A percentile compares a stretch with the other conserved stretches of the same genome.
Evolutionary conservation across 305 asterid species (phyloP).

Genomic region (Ilex paraguariensis): DNA sequence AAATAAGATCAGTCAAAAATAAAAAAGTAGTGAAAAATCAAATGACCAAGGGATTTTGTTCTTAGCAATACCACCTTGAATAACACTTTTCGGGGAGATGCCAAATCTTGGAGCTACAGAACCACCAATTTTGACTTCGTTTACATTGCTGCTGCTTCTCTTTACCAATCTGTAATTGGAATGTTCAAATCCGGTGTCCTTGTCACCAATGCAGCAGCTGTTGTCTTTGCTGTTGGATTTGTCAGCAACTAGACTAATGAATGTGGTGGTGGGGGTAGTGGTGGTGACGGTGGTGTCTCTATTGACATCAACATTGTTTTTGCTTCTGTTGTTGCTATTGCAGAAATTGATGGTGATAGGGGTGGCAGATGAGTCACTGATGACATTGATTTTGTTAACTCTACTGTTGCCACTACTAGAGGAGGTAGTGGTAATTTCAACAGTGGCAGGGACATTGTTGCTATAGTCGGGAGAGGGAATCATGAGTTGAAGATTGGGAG

Average conservation of each 20-base stretch:
- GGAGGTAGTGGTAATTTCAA: constrained; percentile 8
- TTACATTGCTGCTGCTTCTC: constrained; percentile 13
- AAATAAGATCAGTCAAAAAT: constrained; percentile 1
- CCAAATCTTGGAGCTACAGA: constrained; percentile 28
- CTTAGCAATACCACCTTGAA: constrained; percentile 34
- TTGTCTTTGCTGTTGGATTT: not conserved
- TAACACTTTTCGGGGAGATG: constrained; percentile 43
- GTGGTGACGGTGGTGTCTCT: constrained; percentile 12
- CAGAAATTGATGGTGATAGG: not conserved
- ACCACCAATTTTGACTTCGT: constrained; percentile 13
- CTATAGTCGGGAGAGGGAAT: constrained; percentile 5
- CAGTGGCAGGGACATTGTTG: constrained; percentile 17
- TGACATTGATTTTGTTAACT: not conserved
- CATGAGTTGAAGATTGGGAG: constrained; percentile 17
- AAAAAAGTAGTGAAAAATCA: not conserved
- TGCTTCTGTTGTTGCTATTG: constrained; percentile 11
- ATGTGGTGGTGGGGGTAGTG: constrained; percentile 7
- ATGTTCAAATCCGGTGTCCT: constrained; percentile 13
- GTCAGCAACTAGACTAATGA: constrained; percentile 5
- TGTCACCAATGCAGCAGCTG: constrained; percentile 13
- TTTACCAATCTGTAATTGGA: constrained; percentile 7
- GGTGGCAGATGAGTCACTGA: not conserved
- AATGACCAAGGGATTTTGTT: not conserved
- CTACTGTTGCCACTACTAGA: constrained; percentile 4
- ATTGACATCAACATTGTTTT: constrained; percentile 6